Base-by-base conservation (phyloP, 2,329 filamentous ascomycete species). In the Blastomyces percursus region DNA sequence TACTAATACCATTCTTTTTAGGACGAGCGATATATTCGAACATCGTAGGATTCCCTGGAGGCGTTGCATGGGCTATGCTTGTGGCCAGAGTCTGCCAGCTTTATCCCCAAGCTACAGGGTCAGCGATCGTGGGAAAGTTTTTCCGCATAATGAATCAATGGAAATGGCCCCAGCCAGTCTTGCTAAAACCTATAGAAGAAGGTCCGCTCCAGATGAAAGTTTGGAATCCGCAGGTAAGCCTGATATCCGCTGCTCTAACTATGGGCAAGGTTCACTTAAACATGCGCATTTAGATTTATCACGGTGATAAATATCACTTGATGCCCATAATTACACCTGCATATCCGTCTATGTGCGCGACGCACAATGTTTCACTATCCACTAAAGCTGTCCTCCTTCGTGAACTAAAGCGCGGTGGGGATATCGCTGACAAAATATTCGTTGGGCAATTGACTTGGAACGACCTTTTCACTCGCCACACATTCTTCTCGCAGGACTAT, bases 261-360 rank as follows among this genome's bases (percentile, higher is more conserved):
- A 42, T 40, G 21, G 57, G 9, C 35, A 44, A 24, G 2, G 24
- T 27, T 51, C 55, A 38, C 38, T 27, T 61, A 64, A 38, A 62
- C 27, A 19, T 35, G 3, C 1, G 21, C 27, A 1, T 27, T 51
- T 64, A 90, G 82, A 79, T 91, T 38, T 95, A 96, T 74, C 85
- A 86, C 64, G 84, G 85, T 61, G 94, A 97, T 74, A 84, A 84
- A 52, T 89, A 86, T 67, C 93, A 97, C 75, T 80, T 96, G 60
- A 99, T 99, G 94, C 94, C 94, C 35, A 90, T 99, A 75, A 97
- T 99, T 71, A 99, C 94, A 1, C 94, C 94, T 1, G 92, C 94
- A 0, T 97, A 96, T 73, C 94, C 94, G 2, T 95, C 91, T 59
- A 97, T 96, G 92, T 97, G 94, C 74, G 88, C 94, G 1, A 97